Conservation (phyloP, 2,329 filamentous ascomycete genomes). For the Talaromyces amestolkiae region DNA sequence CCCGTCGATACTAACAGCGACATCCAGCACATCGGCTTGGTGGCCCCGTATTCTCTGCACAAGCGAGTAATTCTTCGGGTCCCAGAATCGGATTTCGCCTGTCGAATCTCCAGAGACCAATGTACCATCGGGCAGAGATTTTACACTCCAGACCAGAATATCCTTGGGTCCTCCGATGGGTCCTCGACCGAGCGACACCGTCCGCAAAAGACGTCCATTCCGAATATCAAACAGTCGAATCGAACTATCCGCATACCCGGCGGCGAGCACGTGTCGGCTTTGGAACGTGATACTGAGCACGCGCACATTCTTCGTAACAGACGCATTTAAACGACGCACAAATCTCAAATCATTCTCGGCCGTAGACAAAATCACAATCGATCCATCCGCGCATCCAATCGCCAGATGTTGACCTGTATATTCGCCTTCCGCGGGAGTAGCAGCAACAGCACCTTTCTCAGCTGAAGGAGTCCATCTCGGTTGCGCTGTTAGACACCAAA, state of each 20-base stretch:
- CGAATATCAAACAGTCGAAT: constrained; percentile 86
- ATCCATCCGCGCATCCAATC: constrained; percentile 86
- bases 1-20: constrained; percentile 79
- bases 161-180: constrained; percentile 74
- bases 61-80: constrained; percentile 86
- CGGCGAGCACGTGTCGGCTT: constrained; percentile 74
- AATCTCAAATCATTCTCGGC: constrained; percentile 81
- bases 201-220: constrained; percentile 71
- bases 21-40: constrained; percentile 82
- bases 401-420: constrained; percentile 65
- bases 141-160: constrained; percentile 90
- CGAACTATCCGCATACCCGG: constrained; percentile 94
- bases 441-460: constrained; percentile 31
- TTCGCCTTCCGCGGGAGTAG: constrained; percentile 35
- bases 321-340: constrained; percentile 70
- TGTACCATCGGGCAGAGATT: constrained; percentile 79
- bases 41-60: constrained; percentile 82
- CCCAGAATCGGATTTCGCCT: constrained; percentile 90
- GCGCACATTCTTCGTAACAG: constrained; percentile 73
- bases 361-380: constrained; percentile 81
- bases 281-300: constrained; percentile 92
- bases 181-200: constrained; percentile 82
- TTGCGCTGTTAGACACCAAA: constrained; percentile 93
- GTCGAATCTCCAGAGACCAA: constrained; percentile 95
- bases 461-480: constrained; percentile 53